Percentiles rank a stretch among this genome's conserved stretches.
These are phyloP conservation scores for Hyaloperonospora brassicae DNA, from an alignment of 352 stramenopile genomes.

Conservation along the genomic window DNA sequence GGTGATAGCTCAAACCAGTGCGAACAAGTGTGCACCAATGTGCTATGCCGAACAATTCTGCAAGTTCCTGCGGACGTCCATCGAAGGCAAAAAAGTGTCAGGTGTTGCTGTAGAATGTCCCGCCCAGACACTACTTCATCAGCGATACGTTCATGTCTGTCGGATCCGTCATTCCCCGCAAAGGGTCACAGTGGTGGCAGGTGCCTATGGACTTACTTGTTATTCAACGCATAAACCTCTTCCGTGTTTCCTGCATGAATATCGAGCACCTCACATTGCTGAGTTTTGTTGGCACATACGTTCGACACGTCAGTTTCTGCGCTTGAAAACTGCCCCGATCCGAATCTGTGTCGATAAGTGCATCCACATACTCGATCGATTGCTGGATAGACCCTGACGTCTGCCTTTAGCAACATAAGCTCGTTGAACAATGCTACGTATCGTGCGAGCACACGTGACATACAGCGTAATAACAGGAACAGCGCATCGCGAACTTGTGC, in stretches of 20 bases:
- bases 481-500: constrained; percentile 23
- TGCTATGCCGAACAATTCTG: constrained; percentile 42
- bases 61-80: constrained; percentile 78
- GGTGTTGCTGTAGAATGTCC: constrained; percentile 71
- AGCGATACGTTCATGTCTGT: constrained; percentile 57
- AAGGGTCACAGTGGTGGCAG: constrained; percentile 63
- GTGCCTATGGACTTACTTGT: too few relatives aligned
- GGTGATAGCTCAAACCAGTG: constrained; percentile 38
- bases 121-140: constrained; percentile 72
- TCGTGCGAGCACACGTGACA: constrained; percentile 30
- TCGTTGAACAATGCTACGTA: constrained; percentile 35
- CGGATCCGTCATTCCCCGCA: constrained; percentile 65
- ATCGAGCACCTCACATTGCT: too few relatives aligned
- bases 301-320: too few relatives aligned
- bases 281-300: constrained; percentile 46
- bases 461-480: neutral
- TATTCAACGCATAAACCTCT: too few relatives aligned
- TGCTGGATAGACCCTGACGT: constrained; percentile 57
- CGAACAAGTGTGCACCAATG: too few relatives aligned
- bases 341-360: constrained; percentile 28
- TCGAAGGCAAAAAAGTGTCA: constrained; percentile 78
- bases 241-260: too few relatives aligned
- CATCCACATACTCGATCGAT: constrained; percentile 46
- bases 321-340: too few relatives aligned
- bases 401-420: constrained; percentile 44